Conservation (phyloP, 257 asterid species). For the Galeopsis tetrahit region DNA sequence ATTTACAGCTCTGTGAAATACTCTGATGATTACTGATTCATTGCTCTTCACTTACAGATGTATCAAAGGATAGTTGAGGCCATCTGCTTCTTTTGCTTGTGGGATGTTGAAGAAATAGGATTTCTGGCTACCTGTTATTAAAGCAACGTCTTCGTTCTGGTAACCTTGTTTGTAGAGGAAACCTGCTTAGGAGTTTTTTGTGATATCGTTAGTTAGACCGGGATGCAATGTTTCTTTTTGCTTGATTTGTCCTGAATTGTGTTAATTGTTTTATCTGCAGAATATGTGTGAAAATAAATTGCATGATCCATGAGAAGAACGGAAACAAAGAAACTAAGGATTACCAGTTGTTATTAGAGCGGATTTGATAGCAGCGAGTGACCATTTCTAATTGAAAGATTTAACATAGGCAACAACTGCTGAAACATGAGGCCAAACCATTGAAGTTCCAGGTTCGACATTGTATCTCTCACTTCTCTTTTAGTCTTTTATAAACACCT, state of each 20-base stretch:
- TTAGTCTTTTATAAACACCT: conserved; percentile 28
- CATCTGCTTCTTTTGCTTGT: conserved; percentile 54
- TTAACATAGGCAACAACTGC: conserved; percentile 81
- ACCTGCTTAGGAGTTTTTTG: conserved; percentile 46
- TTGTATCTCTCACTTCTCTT: conserved; percentile 45
- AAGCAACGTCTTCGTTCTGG: conserved; percentile 39
- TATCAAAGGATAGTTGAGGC: conserved; percentile 74
- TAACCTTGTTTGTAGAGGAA: conserved; percentile 69
- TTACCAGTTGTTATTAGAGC: conserved; percentile 75
- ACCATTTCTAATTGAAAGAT: conserved; percentile 75
- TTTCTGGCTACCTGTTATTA: conserved; percentile 46
- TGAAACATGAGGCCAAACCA: conserved; percentile 85
- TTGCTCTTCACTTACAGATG: conserved; percentile 44
- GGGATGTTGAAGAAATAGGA: conserved; percentile 51
- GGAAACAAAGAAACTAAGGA: too few relatives aligned
- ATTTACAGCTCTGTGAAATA: conserved; percentile 60
- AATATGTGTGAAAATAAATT: background rate
- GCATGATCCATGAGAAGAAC: background rate
- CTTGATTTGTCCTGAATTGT: conserved; percentile 56
- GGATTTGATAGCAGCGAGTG: conserved; percentile 80
- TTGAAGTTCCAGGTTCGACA: conserved; percentile 81
- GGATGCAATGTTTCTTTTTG: conserved; percentile 66
- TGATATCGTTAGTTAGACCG: conserved; percentile 63
- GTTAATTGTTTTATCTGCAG: conserved; percentile 60
- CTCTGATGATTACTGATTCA: conserved; percentile 46